Percentiles rank a stretch among this genome's conserved stretches.
Conservation (phyloP, 2,329 filamentous ascomycete species). For the Lizonia empirigonia region DNA sequence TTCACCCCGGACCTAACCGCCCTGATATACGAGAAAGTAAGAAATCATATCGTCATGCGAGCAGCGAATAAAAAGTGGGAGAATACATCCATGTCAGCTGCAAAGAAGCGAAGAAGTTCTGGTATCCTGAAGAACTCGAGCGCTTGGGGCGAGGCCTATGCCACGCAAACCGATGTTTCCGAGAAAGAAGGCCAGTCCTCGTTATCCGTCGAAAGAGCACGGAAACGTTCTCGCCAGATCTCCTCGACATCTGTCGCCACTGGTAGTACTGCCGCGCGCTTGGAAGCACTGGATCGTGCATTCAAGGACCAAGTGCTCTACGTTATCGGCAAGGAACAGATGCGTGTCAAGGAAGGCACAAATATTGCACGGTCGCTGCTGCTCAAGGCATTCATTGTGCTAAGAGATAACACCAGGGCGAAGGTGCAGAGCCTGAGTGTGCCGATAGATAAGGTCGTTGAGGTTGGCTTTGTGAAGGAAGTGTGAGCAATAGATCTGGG, state of each 20-base stretch:
- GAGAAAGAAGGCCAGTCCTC: conserved; percentile 13
- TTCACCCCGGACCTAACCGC: conserved; percentile 66
- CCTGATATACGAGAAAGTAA: conserved; percentile 64
- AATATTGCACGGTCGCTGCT: conserved; percentile 54
- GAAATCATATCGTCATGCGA: conserved; percentile 44
- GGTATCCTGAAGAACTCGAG: conserved; percentile 5
- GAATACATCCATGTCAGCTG: conserved; percentile 2
- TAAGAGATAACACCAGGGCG: conserved; percentile 68
- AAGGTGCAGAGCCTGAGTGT: conserved; percentile 70
- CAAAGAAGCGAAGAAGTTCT: conserved; percentile 1
- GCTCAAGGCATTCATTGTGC: conserved; percentile 65
- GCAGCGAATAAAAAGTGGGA: conserved; percentile 30
- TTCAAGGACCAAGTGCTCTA: conserved; percentile 58
- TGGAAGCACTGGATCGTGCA: conserved; percentile 50
- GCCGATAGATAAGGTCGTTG: conserved; percentile 65
- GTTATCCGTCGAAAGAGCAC: conserved; percentile 1
- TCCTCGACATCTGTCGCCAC: conserved; percentile 17
- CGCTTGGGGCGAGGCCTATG: background rate
- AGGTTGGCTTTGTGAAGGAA: conserved; percentile 73
- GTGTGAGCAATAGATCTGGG: conserved; percentile 49
- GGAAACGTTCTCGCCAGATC: conserved; percentile 3
- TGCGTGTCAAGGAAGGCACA: conserved; percentile 50
- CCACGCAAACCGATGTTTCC: conserved; percentile 4
- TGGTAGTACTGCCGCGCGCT: conserved; percentile 30
- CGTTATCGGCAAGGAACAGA: conserved; percentile 60